Conservation (phyloP, 2,329 filamentous ascomycete genomes). For the Hypoxylon rubiginosum region DNA sequence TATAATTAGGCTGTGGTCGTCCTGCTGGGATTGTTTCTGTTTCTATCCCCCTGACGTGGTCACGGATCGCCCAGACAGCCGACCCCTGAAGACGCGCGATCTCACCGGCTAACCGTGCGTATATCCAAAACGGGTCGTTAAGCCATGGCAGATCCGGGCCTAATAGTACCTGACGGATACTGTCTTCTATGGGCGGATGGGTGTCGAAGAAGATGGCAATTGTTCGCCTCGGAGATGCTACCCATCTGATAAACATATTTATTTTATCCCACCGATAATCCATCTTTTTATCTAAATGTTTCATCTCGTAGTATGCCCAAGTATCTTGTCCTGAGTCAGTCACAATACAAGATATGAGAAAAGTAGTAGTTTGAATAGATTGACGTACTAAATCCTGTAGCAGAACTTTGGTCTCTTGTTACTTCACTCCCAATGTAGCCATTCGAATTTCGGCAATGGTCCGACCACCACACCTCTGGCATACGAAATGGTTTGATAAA, state of each 20-base stretch:
- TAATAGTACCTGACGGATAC: conserved; percentile 19
- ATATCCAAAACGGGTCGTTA: conserved; percentile 55
- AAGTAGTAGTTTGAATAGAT: not conserved
- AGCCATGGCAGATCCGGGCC: conserved; percentile 25
- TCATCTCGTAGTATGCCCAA: conserved; percentile 53
- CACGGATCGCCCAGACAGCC: conserved; percentile 58
- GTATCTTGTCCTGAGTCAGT: conserved; percentile 43
- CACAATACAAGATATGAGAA: too few relatives aligned
- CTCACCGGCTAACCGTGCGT: conserved; percentile 50
- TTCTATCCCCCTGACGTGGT: conserved; percentile 54
- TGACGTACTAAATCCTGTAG: conserved; percentile 41
- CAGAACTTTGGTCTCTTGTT: conserved; percentile 26
- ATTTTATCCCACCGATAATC: conserved; percentile 55
- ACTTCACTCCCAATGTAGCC: conserved; percentile 56
- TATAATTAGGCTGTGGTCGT: conserved; percentile 53
- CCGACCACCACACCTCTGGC: conserved; percentile 55
- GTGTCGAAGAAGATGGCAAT: conserved; percentile 53
- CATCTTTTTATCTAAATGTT: conserved; percentile 39
- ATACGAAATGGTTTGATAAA: conserved; percentile 49
- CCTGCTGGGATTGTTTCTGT: conserved; percentile 22
- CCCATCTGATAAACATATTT: conserved; percentile 52
- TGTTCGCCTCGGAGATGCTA: conserved; percentile 40
- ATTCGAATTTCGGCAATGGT: conserved; percentile 53
- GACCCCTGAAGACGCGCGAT: conserved; percentile 52
- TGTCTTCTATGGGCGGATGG: not conserved